These are phyloP conservation scores for Pythium rishiriense DNA, from an alignment of 352 stramenopile species.

Conservation along the genomic window DNA sequence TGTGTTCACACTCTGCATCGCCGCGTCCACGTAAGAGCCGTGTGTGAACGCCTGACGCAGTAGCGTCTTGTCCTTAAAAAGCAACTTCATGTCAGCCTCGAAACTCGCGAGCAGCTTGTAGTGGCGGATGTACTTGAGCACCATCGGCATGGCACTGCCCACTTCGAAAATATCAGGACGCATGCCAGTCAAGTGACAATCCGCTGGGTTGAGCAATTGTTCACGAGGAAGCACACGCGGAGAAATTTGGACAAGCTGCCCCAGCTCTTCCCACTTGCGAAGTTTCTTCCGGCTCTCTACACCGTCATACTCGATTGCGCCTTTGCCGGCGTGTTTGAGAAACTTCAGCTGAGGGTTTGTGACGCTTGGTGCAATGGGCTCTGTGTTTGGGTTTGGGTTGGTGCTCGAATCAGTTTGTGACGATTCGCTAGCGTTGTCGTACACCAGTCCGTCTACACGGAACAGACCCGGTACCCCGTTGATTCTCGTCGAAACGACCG, in stretches of 20 bases:
- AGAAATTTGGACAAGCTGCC: slow-evolving; percentile 65
- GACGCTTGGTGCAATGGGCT: too few species aligned
- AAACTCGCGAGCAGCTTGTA: slow-evolving; percentile 71
- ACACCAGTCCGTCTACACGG: slow-evolving; percentile 59
- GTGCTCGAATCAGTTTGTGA: too few species aligned
- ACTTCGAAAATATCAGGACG: slow-evolving; percentile 81
- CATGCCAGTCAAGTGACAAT: slow-evolving; percentile 76
- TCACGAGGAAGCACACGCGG: slow-evolving; percentile 49
- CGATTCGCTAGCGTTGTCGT: too few species aligned
- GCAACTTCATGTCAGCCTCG: slow-evolving; percentile 55
- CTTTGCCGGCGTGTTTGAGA: slow-evolving; percentile 53
- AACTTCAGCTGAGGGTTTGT: slow-evolving; percentile 22
- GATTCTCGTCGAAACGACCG: slow-evolving; percentile 72
- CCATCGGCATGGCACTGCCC: slow-evolving; percentile 83
- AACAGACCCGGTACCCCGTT: slow-evolving; percentile 62
- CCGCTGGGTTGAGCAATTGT: slow-evolving; percentile 40
- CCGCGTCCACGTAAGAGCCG: slow-evolving; percentile 78
- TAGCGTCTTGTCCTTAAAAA: slow-evolving; percentile 74
- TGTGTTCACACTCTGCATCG: slow-evolving; percentile 86
- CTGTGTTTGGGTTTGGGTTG: too few species aligned
- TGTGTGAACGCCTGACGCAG: slow-evolving; percentile 86
- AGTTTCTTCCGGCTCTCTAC: slow-evolving; percentile 66
- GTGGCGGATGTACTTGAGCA: slow-evolving; percentile 82
- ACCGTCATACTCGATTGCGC: slow-evolving; percentile 68
- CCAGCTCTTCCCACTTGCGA: slow-evolving; percentile 41